Conservation (phyloP, 345 rosid species). For the Eucalyptus coolabah region DNA sequence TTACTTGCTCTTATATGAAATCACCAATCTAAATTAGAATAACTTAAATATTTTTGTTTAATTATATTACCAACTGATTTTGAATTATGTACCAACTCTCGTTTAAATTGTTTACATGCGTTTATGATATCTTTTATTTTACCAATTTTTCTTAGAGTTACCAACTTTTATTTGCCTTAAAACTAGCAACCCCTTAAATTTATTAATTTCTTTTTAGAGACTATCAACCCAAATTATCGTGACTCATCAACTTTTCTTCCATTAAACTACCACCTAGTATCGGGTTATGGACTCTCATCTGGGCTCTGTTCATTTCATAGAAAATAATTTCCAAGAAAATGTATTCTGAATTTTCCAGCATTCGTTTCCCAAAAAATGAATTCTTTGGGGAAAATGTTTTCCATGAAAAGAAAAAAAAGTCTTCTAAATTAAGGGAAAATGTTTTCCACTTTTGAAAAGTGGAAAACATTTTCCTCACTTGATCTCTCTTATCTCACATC, state of each 20-base stretch:
- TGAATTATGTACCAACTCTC: neutral
- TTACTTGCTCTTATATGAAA: neutral
- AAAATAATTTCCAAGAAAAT: too few species aligned
- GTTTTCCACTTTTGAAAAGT: too few species aligned
- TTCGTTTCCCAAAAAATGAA: too few species aligned
- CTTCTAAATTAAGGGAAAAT: too few species aligned
- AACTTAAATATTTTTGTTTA: neutral
- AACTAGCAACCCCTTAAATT: neutral
- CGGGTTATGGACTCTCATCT: neutral
- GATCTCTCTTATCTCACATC: too few species aligned
- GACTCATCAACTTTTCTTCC: neutral
- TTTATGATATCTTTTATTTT: neutral
- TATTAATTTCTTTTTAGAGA: neutral
- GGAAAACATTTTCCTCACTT: too few species aligned
- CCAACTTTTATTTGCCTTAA: neutral
- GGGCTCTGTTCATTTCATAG: too few species aligned
- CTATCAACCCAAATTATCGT: neutral
- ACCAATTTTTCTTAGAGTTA: neutral
- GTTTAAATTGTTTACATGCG: neutral
- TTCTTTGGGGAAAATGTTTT: too few species aligned
- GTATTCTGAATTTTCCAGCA: fast-evolving
- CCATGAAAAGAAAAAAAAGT: too few species aligned
- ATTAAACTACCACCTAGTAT: neutral
- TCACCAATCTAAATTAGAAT: neutral
- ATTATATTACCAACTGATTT: neutral